These are phyloP conservation scores for Wickerhamiella cacticola DNA, from an alignment of 805 yeast genomes.

Conservation along the genomic window DNA sequence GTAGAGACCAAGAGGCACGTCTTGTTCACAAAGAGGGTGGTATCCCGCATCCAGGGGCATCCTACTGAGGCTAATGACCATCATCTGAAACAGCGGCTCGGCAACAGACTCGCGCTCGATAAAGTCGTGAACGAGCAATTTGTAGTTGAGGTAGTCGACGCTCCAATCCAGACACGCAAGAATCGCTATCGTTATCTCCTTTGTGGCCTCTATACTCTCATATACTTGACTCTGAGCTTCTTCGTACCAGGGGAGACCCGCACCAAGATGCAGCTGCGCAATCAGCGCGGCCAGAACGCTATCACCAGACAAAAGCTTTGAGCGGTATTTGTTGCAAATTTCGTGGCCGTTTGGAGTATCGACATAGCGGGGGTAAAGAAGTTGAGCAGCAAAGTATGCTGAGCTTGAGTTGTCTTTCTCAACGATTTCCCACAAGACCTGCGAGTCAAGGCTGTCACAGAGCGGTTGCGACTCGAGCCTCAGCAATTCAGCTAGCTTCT, in stretches of 20 bases:
- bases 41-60: neutral
- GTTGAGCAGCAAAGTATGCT: conserved; percentile 19
- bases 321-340: conserved; percentile 1
- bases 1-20: neutral
- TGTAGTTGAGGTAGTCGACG: neutral
- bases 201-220: neutral
- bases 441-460: neutral
- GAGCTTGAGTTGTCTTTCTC: neutral
- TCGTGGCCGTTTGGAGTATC: neutral
- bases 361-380: neutral
- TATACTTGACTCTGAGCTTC: conserved; percentile 15
- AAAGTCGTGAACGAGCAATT: neutral
- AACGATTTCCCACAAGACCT: conserved; percentile 11
- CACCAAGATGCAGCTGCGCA: conserved; percentile 11
- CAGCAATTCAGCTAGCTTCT: neutral
- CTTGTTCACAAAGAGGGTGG: no score
- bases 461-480: neutral
- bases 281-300: conserved; percentile 19
- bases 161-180: conserved; percentile 4
- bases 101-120: neutral
- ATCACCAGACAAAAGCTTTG: conserved; percentile 7
- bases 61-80: neutral
- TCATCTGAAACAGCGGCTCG: conserved; percentile 6
- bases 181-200: neutral
- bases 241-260: conserved; percentile 14